Evolutionary conservation across 495 filamentous ascomycete genomes (phyloP), one percentile per base, ranked within the genome.

Genomic region (Penicillium argentinense): DNA sequence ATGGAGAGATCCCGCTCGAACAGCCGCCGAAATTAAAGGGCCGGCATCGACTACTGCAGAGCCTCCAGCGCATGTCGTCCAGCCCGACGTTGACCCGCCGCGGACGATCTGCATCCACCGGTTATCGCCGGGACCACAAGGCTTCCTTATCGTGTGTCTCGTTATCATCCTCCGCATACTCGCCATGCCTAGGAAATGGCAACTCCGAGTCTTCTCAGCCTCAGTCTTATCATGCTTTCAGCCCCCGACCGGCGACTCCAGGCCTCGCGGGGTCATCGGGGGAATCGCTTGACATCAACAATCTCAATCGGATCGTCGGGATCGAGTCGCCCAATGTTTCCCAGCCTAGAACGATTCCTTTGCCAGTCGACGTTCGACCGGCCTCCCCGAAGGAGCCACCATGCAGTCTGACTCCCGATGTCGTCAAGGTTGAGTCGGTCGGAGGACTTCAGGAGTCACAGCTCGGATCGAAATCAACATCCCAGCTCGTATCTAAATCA

Each of bases 111-210:
- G 67, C 72, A 33, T 77, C 81, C 5, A 71, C 72, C 26, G 72
- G 69, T 24, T 85, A 85, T 55, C 72, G 85, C 53, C 79, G 80
- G 45, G 75, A 82, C 37, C 81, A 83, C 49, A 85, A 81, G 63
- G 87, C 83, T 3, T 95, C 86, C 12, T 73, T 95, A 48, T 97
- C 93, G 14, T 97, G 90, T 60, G 84, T 90, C 27, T 95, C 91
- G 40, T 76, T 97, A 42, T 76, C 81, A 39, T 82, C 87, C 16
- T 67, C 77, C 6, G 52, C 72, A 45, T 79, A 83, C 68, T 80
- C 41, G 75, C 78, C 60, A 56, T 79, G 64, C 57, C 53, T 68
- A 56, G 66, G 56, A 40, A 72, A 72, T 55, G 74, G 75, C 16
- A 79, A 81, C 45, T 79, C 80, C 4, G n/a, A n/a, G n/a, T n/a